Conservation (phyloP, 148 eudicot genomes). For the Mesembryanthemum crystallinum region DNA sequence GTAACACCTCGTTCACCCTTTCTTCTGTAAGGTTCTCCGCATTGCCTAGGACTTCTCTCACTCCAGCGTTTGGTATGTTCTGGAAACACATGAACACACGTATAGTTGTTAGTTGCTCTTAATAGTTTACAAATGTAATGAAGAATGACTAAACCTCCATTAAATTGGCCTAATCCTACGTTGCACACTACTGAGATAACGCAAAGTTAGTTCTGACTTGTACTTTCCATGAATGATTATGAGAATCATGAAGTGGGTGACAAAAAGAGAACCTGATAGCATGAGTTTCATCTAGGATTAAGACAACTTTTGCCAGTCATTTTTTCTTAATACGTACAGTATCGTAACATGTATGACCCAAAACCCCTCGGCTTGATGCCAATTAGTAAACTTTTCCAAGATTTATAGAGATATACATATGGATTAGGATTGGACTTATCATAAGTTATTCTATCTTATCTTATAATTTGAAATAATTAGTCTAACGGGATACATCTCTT, state of each 20-base stretch:
- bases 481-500: too few species aligned
- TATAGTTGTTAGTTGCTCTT: too few species aligned
- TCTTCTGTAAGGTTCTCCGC: constrained; percentile 44
- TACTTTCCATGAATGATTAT: too few species aligned
- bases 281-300: too few species aligned
- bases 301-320: too few species aligned
- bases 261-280: background rate
- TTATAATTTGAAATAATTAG: too few species aligned
- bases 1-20: constrained; percentile 34
- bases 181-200: background rate
- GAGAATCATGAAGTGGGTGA: background rate
- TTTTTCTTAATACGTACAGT: background rate
- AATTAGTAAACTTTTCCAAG: background rate
- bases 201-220: too few species aligned
- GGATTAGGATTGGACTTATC: too few species aligned
- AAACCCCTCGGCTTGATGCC: background rate
- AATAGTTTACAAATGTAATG: background rate
- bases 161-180: background rate
- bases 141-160: background rate
- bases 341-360: background rate
- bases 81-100: background rate
- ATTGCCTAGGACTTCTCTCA: constrained; percentile 26
- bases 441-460: too few species aligned
- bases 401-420: too few species aligned
- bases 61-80: constrained; percentile 31